phyloP scores from a whole-genome alignment of 1,139 yeast species.

The Pneumocystis murina region DNA sequence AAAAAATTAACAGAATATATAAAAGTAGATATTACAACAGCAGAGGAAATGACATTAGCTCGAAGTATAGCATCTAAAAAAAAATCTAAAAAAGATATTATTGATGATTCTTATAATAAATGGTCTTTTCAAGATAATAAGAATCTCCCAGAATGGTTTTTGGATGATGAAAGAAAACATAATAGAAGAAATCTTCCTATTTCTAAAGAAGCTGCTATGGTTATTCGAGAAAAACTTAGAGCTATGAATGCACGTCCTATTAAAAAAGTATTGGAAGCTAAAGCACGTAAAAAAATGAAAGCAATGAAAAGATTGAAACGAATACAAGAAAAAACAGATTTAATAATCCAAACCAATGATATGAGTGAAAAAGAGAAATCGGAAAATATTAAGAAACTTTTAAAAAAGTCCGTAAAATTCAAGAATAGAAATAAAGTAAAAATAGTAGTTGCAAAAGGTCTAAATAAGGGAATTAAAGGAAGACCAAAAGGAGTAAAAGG shows the following conservation, averaged over 20 bases:
- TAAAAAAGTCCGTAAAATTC: slow-evolving; percentile 60
- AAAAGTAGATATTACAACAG: slow-evolving; percentile 73
- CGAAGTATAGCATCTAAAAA: slow-evolving; percentile 65
- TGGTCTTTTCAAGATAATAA: slow-evolving; percentile 84
- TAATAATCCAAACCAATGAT: slow-evolving; percentile 74
- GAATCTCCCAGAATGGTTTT: slow-evolving; percentile 87
- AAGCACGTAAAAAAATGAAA: slow-evolving; percentile 92
- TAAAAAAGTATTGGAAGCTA: slow-evolving; percentile 93
- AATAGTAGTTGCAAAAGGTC: slow-evolving; percentile 78
- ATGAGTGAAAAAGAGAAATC: slow-evolving; percentile 89
- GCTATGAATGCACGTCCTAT: slow-evolving; percentile 94
- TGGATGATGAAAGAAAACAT: slow-evolving; percentile 80
- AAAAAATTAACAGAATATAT: background rate
- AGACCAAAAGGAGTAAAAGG: slow-evolving; percentile 96
- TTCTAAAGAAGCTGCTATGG: slow-evolving; percentile 91
- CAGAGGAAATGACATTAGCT: slow-evolving; percentile 94
- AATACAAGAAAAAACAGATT: slow-evolving; percentile 83
- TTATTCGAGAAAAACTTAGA: slow-evolving; percentile 74
- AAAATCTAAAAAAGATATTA: slow-evolving; percentile 54
- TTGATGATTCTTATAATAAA: slow-evolving; percentile 83
- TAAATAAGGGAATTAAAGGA: slow-evolving; percentile 73
- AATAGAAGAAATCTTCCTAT: slow-evolving; percentile 79
- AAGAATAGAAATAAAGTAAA: slow-evolving; percentile 69
- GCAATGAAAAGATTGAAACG: slow-evolving; percentile 79
- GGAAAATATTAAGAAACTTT: slow-evolving; percentile 73